Conservation (phyloP, 108 stramenopile genomes). For the Licmophora abbreviata region DNA sequence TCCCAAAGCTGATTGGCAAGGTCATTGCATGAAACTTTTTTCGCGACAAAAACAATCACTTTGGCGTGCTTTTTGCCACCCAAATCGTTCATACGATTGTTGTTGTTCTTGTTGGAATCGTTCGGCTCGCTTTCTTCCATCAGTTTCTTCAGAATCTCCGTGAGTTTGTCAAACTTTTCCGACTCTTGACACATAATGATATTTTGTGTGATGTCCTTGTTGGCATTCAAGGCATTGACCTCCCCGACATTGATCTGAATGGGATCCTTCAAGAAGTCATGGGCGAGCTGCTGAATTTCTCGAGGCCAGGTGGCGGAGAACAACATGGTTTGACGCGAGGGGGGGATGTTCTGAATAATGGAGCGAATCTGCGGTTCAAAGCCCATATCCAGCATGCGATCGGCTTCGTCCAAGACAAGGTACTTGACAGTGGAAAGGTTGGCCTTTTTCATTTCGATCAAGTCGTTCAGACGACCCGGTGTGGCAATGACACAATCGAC, state of each 20-base stretch:
- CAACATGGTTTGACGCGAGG: slow-evolving; percentile 87
- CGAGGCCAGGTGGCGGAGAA: slow-evolving; percentile 99
- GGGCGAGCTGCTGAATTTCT: slow-evolving; percentile 94
- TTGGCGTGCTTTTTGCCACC: slow-evolving; percentile 77
- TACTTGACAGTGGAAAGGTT: slow-evolving; percentile 76
- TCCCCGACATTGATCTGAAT: slow-evolving; percentile 94
- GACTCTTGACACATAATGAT: slow-evolving; percentile 83
- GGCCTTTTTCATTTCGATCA: slow-evolving; percentile 90
- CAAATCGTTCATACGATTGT: slow-evolving; percentile 22
- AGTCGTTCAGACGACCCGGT: slow-evolving; percentile 95
- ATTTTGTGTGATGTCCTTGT: slow-evolving; percentile 91
- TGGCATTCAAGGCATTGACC: slow-evolving; percentile 82
- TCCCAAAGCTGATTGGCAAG: slow-evolving; percentile 87
- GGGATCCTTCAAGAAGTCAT: slow-evolving; percentile 93
- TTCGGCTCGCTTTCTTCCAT: slow-evolving; percentile 39
- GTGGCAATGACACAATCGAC: slow-evolving; percentile 94
- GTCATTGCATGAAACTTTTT: slow-evolving; percentile 80
- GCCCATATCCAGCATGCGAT: slow-evolving; percentile 87
- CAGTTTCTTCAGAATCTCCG: slow-evolving; percentile 84
- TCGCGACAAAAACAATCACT: slow-evolving; percentile 85
- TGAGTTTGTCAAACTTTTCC: slow-evolving; percentile 90
- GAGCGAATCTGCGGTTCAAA: slow-evolving; percentile 99
- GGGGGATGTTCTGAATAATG: slow-evolving; percentile 84
- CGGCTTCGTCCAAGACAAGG: slow-evolving; percentile 96
- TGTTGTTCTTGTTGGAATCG: slow-evolving; percentile 8